phyloP scores from a whole-genome alignment of 2,329 filamentous ascomycete species.

The Xylaria multiplex region DNA sequence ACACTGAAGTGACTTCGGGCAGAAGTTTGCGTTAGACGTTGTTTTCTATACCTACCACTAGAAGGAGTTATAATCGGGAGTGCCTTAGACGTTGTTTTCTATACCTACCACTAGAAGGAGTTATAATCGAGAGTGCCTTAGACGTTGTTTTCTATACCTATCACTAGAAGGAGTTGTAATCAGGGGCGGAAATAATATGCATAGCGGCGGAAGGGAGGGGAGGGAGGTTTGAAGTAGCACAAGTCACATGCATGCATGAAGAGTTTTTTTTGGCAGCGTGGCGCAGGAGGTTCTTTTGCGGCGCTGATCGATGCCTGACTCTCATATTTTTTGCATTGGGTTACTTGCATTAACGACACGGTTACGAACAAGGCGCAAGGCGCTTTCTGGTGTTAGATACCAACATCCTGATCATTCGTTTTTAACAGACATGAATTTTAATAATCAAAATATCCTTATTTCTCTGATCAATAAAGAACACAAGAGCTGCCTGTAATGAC shows the following conservation, averaged over 20 bases:
- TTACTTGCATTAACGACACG: slow-evolving; percentile 15
- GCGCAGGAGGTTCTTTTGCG: slow-evolving; percentile 29
- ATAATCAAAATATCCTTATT: slow-evolving; percentile 17
- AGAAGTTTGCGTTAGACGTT: slow-evolving; percentile 1
- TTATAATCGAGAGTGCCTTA: too few relatives aligned
- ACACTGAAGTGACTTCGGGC: neutral
- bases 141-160: slow-evolving; percentile 4
- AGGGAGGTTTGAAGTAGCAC: slow-evolving; percentile 19
- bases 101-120: neutral
- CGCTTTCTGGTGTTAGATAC: slow-evolving; percentile 27
- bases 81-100: slow-evolving; percentile 6
- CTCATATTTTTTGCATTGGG: slow-evolving; percentile 1
- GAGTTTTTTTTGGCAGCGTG: slow-evolving; percentile 20
- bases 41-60: slow-evolving; percentile 3
- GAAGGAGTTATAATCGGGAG: neutral
- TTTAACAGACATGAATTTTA: slow-evolving; percentile 2
- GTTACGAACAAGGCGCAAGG: slow-evolving; percentile 21
- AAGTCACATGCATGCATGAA: slow-evolving; percentile 30
- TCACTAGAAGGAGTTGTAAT: neutral
- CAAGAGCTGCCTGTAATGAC: neutral
- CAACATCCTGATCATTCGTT: slow-evolving; percentile 14
- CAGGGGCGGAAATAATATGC: neutral
- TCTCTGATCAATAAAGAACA: neutral
- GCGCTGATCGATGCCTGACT: slow-evolving; percentile 15
- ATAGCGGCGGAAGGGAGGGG: neutral